phyloP scores from a whole-genome alignment of 805 yeast genomes.

The Saccharomyces paradoxus region DNA sequence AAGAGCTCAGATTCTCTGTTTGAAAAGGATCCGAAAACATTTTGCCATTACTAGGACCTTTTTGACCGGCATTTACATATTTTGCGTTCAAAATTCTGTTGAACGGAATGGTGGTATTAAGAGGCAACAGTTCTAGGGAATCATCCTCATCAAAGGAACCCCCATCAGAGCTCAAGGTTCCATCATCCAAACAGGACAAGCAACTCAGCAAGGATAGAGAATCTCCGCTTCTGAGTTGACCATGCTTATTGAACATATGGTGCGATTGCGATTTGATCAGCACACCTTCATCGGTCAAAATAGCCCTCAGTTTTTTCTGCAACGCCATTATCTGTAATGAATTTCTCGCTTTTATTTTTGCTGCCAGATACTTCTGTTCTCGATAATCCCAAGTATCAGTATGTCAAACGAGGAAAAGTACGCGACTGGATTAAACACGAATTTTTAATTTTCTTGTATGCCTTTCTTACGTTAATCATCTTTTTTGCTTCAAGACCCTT shows the following conservation, averaged over 20 bases:
- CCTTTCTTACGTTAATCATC: background rate
- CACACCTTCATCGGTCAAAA: constrained; percentile 29
- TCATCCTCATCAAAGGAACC: constrained; percentile 1
- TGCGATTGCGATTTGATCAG: constrained; percentile 24
- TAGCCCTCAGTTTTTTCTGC: constrained; percentile 14
- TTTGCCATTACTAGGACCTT: background rate
- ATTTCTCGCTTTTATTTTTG: background rate
- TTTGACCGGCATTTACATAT: constrained; percentile 7
- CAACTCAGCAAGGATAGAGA: constrained; percentile 23
- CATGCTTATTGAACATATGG: background rate
- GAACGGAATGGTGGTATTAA: constrained; percentile 27
- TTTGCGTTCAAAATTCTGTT: constrained; percentile 25
- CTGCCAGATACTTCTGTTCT: background rate
- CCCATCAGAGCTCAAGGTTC: constrained; percentile 9
- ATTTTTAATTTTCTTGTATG: background rate
- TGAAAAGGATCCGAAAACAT: constrained; percentile 4
- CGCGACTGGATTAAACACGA: background rate
- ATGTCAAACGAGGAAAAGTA: background rate
- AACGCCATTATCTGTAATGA: background rate
- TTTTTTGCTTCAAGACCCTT: background rate
- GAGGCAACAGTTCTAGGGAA: constrained; percentile 12
- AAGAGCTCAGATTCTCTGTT: constrained; percentile 7
- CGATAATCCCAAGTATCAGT: background rate
- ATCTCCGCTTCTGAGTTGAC: constrained; percentile 4
- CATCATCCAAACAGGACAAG: constrained; percentile 20